These are phyloP conservation scores for Halenospora varia DNA, from an alignment of 495 filamentous ascomycete species.

Conservation along the genomic window DNA sequence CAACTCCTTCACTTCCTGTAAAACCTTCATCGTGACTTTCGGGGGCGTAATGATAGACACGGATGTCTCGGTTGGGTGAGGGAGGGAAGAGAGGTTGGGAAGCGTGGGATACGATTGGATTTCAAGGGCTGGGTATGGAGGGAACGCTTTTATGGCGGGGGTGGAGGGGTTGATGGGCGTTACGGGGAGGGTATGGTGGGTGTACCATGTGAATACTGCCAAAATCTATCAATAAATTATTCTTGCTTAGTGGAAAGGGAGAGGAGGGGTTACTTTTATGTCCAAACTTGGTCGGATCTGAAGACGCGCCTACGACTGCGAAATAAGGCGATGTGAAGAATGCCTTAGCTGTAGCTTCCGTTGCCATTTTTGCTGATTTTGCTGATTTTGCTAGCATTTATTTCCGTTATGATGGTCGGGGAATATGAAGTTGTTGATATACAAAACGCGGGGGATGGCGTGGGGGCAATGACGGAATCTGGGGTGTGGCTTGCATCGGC, in stretches of 20 bases:
- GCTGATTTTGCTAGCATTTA: no score
- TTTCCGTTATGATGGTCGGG: no score
- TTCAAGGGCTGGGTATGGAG: conserved; percentile 29
- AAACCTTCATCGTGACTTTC: conserved; percentile 59
- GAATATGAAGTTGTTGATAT: no score
- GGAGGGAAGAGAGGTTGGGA: conserved; percentile 58
- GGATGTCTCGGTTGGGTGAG: conserved; percentile 64
- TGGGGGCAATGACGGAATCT: no score
- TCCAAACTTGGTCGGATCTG: conserved; percentile 81
- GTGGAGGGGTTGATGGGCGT: conserved; percentile 78
- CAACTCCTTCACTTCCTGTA: conserved; percentile 74
- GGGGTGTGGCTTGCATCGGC: no score
- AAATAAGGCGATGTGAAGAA: conserved; percentile 85
- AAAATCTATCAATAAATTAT: neutral
- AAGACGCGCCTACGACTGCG: conserved; percentile 88
- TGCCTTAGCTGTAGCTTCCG: conserved; percentile 58
- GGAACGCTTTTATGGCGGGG: conserved; percentile 51
- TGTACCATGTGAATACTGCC: conserved; percentile 86
- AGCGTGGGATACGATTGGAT: conserved; percentile 56
- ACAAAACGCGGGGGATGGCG: no score
- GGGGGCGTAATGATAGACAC: conserved; percentile 86
- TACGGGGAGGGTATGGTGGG: conserved; percentile 66
- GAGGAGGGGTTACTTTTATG: conserved; percentile 60
- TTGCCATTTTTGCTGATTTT: conserved; percentile 37
- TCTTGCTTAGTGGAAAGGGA: neutral